Percentiles rank a stretch among this genome's conserved stretches.
phyloP scores from a whole-genome alignment of 2,329 filamentous ascomycete species.

The Calonectria pseudoturangicola region DNA sequence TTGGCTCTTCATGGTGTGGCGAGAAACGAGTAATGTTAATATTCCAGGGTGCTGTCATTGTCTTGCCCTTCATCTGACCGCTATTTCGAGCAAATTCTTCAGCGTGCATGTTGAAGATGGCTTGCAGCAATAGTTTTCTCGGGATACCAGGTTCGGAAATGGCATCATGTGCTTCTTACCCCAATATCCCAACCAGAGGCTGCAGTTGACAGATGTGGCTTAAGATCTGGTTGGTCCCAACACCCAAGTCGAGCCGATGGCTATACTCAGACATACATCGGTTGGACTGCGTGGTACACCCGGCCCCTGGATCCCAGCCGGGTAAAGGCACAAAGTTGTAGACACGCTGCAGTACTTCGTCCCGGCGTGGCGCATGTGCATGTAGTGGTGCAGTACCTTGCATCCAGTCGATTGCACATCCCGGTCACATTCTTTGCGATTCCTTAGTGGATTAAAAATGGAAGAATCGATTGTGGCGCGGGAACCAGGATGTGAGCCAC shows the following conservation, averaged over 20 bases:
- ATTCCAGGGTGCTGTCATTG: neutral
- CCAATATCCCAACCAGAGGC: slow-evolving; percentile 31
- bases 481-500: no score
- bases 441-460: neutral
- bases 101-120: slow-evolving; percentile 24
- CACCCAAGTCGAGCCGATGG: neutral
- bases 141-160: slow-evolving; percentile 40
- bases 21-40: neutral
- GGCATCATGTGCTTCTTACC: slow-evolving; percentile 31
- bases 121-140: slow-evolving; percentile 34
- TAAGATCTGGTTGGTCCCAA: slow-evolving; percentile 13
- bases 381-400: slow-evolving; percentile 23
- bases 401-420: slow-evolving; percentile 1
- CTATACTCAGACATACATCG: slow-evolving; percentile 2
- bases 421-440: neutral
- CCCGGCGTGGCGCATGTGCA: neutral
- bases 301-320: neutral
- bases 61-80: slow-evolving; percentile 35
- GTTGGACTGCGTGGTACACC: neutral
- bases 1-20: neutral
- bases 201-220: slow-evolving; percentile 33
- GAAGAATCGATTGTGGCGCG: neutral
- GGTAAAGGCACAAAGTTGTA: slow-evolving; percentile 18
- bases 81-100: slow-evolving; percentile 26
- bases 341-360: neutral